Evolutionary conservation across 164 flowering plant species (phyloP).

Genomic region (Echeveria elegans): DNA sequence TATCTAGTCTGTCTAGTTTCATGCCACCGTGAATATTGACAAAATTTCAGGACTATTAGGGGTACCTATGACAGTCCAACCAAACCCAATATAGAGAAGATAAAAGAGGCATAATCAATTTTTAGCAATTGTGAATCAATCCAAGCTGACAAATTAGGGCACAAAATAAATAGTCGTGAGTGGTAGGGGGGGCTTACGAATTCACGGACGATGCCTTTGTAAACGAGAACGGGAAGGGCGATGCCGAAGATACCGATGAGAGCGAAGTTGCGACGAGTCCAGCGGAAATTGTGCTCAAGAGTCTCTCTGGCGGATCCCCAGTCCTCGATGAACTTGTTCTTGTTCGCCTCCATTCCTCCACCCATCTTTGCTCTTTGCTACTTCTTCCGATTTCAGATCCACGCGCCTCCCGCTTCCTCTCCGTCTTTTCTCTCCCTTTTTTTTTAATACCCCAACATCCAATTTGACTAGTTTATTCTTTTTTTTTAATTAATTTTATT

Average conservation of each 20-base stretch:
- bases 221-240: constrained; percentile 68
- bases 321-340: constrained; percentile 73
- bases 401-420: too few relatives aligned
- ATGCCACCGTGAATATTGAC: too few relatives aligned
- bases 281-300: constrained; percentile 74
- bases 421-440: too few relatives aligned
- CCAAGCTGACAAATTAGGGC: neutral
- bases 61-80: too few relatives aligned
- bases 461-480: too few relatives aligned
- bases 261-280: constrained; percentile 76
- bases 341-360: constrained; percentile 81
- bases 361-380: constrained; percentile 50
- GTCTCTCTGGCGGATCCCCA: constrained; percentile 74
- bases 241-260: constrained; percentile 82
- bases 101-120: too few relatives aligned
- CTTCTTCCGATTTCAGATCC: neutral
- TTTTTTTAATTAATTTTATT: too few relatives aligned
- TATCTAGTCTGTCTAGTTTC: too few relatives aligned
- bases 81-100: too few relatives aligned
- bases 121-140: too few relatives aligned
- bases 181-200: constrained; percentile 34
- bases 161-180: neutral
- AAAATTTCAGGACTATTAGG: too few relatives aligned
- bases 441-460: too few relatives aligned
- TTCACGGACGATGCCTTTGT: constrained; percentile 82